Evolutionary conservation across 139 green algal species (phyloP).

Genomic region (Micractinium sp.): DNA sequence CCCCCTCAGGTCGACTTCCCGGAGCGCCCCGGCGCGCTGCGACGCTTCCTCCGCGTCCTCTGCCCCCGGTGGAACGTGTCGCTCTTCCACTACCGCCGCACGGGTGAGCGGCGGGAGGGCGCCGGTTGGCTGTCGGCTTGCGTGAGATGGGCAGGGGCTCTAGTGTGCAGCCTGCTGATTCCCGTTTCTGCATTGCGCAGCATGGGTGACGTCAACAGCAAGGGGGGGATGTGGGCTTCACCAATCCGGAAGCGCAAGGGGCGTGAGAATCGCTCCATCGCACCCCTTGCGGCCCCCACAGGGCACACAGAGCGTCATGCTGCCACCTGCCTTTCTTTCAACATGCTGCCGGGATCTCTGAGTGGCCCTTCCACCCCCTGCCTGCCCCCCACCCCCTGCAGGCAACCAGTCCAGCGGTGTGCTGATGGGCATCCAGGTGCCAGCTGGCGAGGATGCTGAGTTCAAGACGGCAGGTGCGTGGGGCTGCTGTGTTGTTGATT

Average conservation of each 20-base stretch:
- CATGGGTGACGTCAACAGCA: too few relatives aligned
- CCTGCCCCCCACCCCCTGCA: background rate
- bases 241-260: too few relatives aligned
- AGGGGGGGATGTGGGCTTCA: too few relatives aligned
- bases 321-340: too few relatives aligned
- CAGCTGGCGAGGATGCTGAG: slow-evolving; percentile 25
- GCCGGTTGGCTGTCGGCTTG: too few relatives aligned
- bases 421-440: slow-evolving; percentile 77
- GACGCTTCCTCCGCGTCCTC: slow-evolving; percentile 81
- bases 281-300: too few relatives aligned
- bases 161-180: too few relatives aligned
- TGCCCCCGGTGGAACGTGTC: slow-evolving; percentile 91
- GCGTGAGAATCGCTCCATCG: too few relatives aligned
- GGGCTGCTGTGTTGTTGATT: background rate
- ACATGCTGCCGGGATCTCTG: too few relatives aligned
- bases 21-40: slow-evolving; percentile 88
- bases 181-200: too few relatives aligned
- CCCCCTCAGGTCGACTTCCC: slow-evolving; percentile 83
- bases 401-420: slow-evolving; percentile 80
- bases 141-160: too few relatives aligned
- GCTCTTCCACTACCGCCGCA: slow-evolving; percentile 96
- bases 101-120: slow-evolving; percentile 28
- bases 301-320: too few relatives aligned
- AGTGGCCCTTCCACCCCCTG: background rate
- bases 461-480: slow-evolving; percentile 41